Conservation (phyloP, 1,284 basidiomycete species). For the Irpex rosettiformis region DNA sequence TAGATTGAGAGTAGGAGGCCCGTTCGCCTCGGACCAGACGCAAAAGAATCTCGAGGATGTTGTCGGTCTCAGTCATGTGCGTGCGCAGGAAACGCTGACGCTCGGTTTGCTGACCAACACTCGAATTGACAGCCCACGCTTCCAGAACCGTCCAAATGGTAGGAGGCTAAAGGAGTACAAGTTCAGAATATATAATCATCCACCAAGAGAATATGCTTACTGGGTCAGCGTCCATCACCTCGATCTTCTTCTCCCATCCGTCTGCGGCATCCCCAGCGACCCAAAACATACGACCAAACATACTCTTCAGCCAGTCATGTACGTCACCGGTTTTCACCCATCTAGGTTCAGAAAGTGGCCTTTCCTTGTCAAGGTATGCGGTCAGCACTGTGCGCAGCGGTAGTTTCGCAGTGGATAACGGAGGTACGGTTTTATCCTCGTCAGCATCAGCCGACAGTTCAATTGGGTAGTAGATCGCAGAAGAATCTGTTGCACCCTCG, state of each 20-base stretch:
- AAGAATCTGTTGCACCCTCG: slow-evolving; percentile 70
- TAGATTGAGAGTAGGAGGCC: slow-evolving; percentile 63
- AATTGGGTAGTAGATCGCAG: slow-evolving; percentile 65
- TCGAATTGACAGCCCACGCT: slow-evolving; percentile 81
- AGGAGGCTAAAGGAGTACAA: slow-evolving; percentile 59
- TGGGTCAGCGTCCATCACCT: slow-evolving; percentile 91
- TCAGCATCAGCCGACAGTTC: slow-evolving; percentile 42
- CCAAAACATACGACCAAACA: slow-evolving; percentile 83
- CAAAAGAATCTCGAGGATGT: slow-evolving; percentile 86
- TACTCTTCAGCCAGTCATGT: slow-evolving; percentile 88
- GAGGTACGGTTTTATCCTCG: slow-evolving; percentile 60
- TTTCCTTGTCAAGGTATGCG: slow-evolving; percentile 78
- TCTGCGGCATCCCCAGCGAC: slow-evolving; percentile 65
- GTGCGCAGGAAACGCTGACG: slow-evolving; percentile 86
- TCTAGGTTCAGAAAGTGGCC: slow-evolving; percentile 89
- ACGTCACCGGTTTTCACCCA: slow-evolving; percentile 96
- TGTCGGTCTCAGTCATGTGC: slow-evolving; percentile 81
- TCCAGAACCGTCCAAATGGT: slow-evolving; percentile 89
- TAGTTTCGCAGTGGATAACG: slow-evolving; percentile 52
- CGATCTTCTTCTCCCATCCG: slow-evolving; percentile 92
- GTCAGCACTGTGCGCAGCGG: slow-evolving; percentile 54
- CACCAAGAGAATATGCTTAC: slow-evolving; percentile 43
- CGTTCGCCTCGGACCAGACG: slow-evolving; percentile 87
- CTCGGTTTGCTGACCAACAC: slow-evolving; percentile 69
- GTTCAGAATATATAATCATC: slow-evolving; percentile 11